These are phyloP conservation scores for Neonectria faginata DNA, from an alignment of 2,329 filamentous ascomycete genomes.

Conservation along the genomic window DNA sequence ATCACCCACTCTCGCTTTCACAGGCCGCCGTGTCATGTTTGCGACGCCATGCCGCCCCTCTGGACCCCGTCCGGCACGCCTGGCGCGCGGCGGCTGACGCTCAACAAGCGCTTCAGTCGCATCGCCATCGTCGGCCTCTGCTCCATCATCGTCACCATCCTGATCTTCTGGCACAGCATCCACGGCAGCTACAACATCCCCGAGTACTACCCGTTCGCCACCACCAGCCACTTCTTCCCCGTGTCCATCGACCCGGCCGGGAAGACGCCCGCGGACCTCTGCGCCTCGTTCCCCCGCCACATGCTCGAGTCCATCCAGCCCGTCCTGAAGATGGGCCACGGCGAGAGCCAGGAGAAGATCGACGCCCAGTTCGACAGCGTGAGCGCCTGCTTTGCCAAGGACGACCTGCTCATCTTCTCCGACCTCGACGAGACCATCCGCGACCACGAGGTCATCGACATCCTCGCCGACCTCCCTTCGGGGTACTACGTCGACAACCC, in stretches of 20 bases:
- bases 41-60: conserved; percentile 39
- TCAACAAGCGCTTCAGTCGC: conserved; percentile 50
- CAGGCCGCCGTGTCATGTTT: conserved; percentile 42
- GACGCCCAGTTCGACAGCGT: conserved; percentile 62
- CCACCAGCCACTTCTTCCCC: conserved; percentile 48
- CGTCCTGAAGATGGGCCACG: conserved; percentile 51
- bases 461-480: conserved; percentile 59
- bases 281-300: conserved; percentile 49
- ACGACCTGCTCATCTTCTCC: conserved; percentile 61
- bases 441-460: conserved; percentile 58
- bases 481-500: conserved; percentile 53
- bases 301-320: conserved; percentile 49
- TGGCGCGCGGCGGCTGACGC: conserved; percentile 40
- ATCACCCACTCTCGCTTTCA: background rate
- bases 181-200: conserved; percentile 42
- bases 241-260: conserved; percentile 43
- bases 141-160: conserved; percentile 40
- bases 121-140: conserved; percentile 41
- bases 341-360: conserved; percentile 45
- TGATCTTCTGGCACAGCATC: conserved; percentile 43
- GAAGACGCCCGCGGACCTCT: conserved; percentile 46
- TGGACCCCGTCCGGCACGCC: conserved; percentile 43
- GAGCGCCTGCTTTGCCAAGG: conserved; percentile 60
- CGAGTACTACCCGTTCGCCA: conserved; percentile 46
- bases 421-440: conserved; percentile 60